Evolutionary conservation across 768 basidiomycete species (phyloP).

Genomic region (Boletus speciosus): DNA sequence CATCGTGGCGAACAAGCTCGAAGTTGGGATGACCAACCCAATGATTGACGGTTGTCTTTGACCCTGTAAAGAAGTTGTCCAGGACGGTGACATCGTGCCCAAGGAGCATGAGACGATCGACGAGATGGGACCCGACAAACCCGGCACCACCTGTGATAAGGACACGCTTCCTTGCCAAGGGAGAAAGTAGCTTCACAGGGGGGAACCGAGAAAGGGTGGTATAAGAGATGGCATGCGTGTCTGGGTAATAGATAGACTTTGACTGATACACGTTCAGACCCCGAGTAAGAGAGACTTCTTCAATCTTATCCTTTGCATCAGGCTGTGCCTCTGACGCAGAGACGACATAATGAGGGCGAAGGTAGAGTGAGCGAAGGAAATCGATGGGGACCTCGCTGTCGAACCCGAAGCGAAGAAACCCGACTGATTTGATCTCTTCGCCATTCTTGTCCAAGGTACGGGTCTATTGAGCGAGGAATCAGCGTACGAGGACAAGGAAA

Average conservation of each 20-base stretch:
- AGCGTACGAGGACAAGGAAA: neutral
- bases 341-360: conserved; percentile 73
- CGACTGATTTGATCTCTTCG: conserved; percentile 72
- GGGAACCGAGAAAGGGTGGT: conserved; percentile 90
- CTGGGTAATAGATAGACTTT: conserved; percentile 82
- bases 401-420: conserved; percentile 85
- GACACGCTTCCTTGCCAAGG: conserved; percentile 77
- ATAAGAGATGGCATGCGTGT: conserved; percentile 82
- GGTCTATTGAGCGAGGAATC: conserved; percentile 39
- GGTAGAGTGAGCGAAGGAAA: conserved; percentile 81
- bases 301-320: conserved; percentile 38
- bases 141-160: conserved; percentile 97
- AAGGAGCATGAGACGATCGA: conserved; percentile 95
- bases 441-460: conserved; percentile 72
- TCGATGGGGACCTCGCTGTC: conserved; percentile 81
- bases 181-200: conserved; percentile 83
- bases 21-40: conserved; percentile 99
- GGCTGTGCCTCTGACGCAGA: conserved; percentile 37
- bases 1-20: conserved; percentile 95
- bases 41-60: conserved; percentile 92
- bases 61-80: conserved; percentile 99
- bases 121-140: conserved; percentile 98
- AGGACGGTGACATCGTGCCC: conserved; percentile 97
- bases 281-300: conserved; percentile 38
- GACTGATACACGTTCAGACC: conserved; percentile 60